Evolutionary conservation across 257 asterid species (phyloP), one percentile per base, ranked within the genome.

Genomic region (Phtheirospermum japonicum): DNA sequence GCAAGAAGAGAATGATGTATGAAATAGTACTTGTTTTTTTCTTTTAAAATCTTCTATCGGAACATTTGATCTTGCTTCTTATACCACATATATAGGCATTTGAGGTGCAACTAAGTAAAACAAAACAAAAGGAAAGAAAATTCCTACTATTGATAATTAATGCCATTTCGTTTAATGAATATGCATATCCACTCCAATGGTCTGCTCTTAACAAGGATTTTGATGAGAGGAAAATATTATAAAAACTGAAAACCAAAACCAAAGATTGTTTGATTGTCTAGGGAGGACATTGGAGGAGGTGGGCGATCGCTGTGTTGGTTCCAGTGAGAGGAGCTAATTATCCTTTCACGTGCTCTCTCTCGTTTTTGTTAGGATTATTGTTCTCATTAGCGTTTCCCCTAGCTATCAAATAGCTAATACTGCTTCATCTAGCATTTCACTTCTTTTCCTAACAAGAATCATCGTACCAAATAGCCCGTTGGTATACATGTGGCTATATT

Each of bases 71-170:
- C 55, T 10, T 32, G 62, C 23, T 50, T 32, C 49, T 37, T 39
- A 10, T 16, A 17, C 26, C 62, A 40, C 40, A 50, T n/a, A 19
- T 26, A 42, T 51, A 48, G 33, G 42, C 42, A 20, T 57, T 45
- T 65, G 11, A 30, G 18, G 62, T 52, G 59, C 60, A 19, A 16
- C 69, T 17, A 53, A 37, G 56, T 36, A 56, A 39, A 48, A 40
- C 14, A 26, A 39, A 20, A 13, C 9, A 48, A 23, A 23, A n/a
- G n/a, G n/a, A n/a, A n/a, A n/a, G n/a, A 8, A 49, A n/a, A 14
- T 43, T 43, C 12, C 2, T 12, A 13, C 18, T 43, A 16, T 16
- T n/a, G 17, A 18, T 43, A 43, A 53, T 32, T 43, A 43, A 53
- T 32, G 50, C 32, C 36, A 34, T 37, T 37, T 56, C 23, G 3